Evolutionary conservation across 2,329 filamentous ascomycete species (phyloP).

Genomic region (Diaporthe destruens): DNA sequence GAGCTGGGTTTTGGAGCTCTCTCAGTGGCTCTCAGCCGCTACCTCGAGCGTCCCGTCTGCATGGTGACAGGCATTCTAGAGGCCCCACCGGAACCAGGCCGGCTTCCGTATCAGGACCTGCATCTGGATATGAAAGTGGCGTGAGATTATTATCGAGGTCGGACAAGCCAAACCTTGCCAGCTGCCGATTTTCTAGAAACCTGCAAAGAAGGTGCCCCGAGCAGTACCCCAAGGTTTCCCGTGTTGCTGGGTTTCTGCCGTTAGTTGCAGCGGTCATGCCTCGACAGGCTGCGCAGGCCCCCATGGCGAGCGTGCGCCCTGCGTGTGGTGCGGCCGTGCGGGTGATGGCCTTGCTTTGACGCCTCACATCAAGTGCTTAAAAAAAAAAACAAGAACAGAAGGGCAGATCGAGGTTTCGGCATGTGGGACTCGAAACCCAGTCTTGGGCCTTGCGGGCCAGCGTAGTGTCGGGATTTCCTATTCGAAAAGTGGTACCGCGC

Average conservation of each 20-base stretch:
- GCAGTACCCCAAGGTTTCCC: slow-evolving; percentile 9
- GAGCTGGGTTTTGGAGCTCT: slow-evolving; percentile 26
- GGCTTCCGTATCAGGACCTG: slow-evolving; percentile 29
- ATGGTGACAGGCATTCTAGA: slow-evolving; percentile 26
- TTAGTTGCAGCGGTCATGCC: slow-evolving; percentile 16
- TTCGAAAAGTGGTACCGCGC: slow-evolving; percentile 14
- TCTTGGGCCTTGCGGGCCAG: slow-evolving; percentile 24
- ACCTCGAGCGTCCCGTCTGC: slow-evolving; percentile 17
- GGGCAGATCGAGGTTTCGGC: slow-evolving; percentile 31
- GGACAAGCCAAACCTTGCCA: slow-evolving; percentile 13
- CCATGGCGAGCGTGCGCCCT: not conserved
- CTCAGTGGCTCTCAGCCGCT: slow-evolving; percentile 22
- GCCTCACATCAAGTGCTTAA: not conserved
- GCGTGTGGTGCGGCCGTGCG: slow-evolving; percentile 13
- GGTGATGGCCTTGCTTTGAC: slow-evolving; percentile 11
- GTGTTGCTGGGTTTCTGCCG: not conserved
- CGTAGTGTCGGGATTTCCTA: slow-evolving; percentile 28
- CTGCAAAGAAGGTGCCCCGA: slow-evolving; percentile 16
- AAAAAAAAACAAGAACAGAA: not conserved
- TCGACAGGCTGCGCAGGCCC: slow-evolving; percentile 15
- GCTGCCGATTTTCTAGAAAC: slow-evolving; percentile 30
- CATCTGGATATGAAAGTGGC: slow-evolving; percentile 14
- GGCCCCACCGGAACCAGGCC: slow-evolving; percentile 32
- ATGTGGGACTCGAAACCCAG: slow-evolving; percentile 32
- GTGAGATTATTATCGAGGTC: slow-evolving; percentile 2